Evolutionary conservation across 768 basidiomycete genomes (phyloP), one percentile per base, ranked within the genome.

Genomic region (Leccinum variicolor): DNA sequence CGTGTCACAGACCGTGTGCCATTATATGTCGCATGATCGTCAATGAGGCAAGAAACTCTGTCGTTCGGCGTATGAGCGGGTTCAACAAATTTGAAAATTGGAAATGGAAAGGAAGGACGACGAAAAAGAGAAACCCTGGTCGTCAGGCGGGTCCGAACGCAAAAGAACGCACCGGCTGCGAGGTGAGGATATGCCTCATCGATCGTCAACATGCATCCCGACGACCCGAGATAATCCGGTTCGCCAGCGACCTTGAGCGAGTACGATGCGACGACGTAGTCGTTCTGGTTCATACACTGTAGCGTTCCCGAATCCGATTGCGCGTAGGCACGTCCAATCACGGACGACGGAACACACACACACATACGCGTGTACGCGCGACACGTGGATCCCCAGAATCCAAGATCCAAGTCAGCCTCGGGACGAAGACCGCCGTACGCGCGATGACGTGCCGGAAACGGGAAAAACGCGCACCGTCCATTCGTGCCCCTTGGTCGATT

Each of bases 11-110:
- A 47, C 77, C 71, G 60, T 84, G 73, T 34, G 74, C 72, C 6
- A 68, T 77, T 29, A 87, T 85, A 63, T 86, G 82, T 11, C 84
- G 79, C 83, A 88, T 84, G 60, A 87, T 83, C 68, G 79, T 78
- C 46, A 85, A 66, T 1, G 84, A 80, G 4, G 83, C 83, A 11
- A 88, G 75, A 54, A 87, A 68, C 60, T 87, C 86, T 87, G 69
- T 58, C 3, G 21, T 50, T 64, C 41, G 50, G 34, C 36, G 29
- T 46, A 39, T 58, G 49, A 68, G 60, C 52, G 19, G 29, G n/a
- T 43, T 21, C 41, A 43, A 21, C 33, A 33, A 33, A 33, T 33
- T 33, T 33, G 41, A 43, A 21, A 21, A 19, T 43, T 6, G 19
- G 11, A 43, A 21, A 21, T 43, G 41, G 6, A 36, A 6, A 39